Percentiles rank a stretch among this genome's conserved stretches.
Conservation (phyloP, 371 early-diverging fungal species). For the Mucor saturninus region DNA sequence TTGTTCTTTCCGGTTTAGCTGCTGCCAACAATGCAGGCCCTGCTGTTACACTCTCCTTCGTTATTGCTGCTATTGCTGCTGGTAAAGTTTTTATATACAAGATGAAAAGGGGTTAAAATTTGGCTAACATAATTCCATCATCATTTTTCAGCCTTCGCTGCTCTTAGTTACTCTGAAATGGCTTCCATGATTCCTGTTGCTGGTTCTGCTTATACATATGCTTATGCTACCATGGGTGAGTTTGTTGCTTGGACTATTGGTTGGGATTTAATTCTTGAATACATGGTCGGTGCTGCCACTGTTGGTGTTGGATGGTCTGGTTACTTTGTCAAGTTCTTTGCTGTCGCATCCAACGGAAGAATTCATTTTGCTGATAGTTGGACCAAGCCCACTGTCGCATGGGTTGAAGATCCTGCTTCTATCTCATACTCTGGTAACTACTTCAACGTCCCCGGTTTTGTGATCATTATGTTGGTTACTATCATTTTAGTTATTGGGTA, state of each 20-base stretch:
- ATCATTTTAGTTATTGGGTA: conserved; percentile 67
- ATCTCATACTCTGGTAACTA: conserved; percentile 58
- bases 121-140: background rate
- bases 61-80: conserved; percentile 75
- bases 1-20: conserved; percentile 71
- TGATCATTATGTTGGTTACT: conserved; percentile 67
- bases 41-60: conserved; percentile 77
- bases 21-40: conserved; percentile 83
- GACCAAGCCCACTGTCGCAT: conserved; percentile 69
- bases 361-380: conserved; percentile 50
- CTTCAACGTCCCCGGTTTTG: conserved; percentile 78
- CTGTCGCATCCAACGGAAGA: conserved; percentile 55
- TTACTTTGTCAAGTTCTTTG: conserved; percentile 74
- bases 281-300: conserved; percentile 78
- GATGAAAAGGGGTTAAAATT: background rate
- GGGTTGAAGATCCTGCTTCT: conserved; percentile 46
- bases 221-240: conserved; percentile 86
- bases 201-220: conserved; percentile 85
- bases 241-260: conserved; percentile 83
- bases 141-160: conserved; percentile 59
- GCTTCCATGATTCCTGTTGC: conserved; percentile 84
- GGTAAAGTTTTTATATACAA: conserved; percentile 24
- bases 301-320: conserved; percentile 80
- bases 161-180: conserved; percentile 83
- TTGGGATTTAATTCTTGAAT: conserved; percentile 88